Evolutionary conservation across 129 eudicot genomes (phyloP).

Genomic region (Artemisia annua): DNA sequence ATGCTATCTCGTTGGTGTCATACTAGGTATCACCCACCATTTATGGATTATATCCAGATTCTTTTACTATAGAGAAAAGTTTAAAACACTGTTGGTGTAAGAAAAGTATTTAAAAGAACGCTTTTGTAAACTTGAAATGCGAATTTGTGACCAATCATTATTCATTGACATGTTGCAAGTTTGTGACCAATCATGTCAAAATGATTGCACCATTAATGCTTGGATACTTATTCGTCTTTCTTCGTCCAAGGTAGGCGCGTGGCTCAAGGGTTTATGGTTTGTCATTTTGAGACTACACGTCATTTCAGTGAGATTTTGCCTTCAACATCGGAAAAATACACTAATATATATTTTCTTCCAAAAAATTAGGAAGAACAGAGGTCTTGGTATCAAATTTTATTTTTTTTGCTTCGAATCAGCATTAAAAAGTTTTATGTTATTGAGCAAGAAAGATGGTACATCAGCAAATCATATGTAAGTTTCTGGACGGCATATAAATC

Average conservation of each 20-base stretch:
- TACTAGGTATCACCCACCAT: constrained; percentile 9
- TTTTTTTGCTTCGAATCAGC: no score
- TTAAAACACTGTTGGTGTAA: background rate
- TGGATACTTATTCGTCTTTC: background rate
- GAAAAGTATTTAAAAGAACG: background rate
- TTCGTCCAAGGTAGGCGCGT: background rate
- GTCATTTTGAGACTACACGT: background rate
- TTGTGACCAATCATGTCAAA: background rate
- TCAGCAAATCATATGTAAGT: no score
- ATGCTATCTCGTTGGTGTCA: no score
- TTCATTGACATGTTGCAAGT: background rate
- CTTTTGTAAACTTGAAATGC: background rate
- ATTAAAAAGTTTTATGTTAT: no score
- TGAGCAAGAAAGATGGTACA: no score
- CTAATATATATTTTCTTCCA: no score
- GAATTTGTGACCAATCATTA: background rate
- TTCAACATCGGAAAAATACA: no score
- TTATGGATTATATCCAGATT: background rate
- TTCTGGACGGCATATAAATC: no score
- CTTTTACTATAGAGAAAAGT: background rate
- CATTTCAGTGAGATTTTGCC: no score
- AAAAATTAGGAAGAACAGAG: no score
- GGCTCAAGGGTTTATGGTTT: background rate
- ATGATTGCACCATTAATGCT: background rate
- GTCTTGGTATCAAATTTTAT: no score